Base-by-base conservation (phyloP, 2,329 filamentous ascomycete species). In the Verticillium tricorpus region DNA sequence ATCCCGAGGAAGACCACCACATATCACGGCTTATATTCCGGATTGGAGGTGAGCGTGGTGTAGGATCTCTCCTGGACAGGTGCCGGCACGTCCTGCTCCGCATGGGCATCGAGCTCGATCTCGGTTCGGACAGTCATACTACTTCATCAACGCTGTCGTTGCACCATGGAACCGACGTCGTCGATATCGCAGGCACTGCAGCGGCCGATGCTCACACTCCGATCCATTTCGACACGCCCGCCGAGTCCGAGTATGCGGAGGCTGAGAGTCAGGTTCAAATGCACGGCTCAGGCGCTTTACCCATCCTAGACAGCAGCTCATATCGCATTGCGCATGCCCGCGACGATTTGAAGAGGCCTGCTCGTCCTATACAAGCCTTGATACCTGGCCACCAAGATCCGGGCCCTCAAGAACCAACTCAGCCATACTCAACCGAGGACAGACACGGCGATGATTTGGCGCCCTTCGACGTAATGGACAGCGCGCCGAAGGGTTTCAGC, bases 11-110 rank as follows among this genome's bases (percentile, higher is more conserved):
- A 67, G 91, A 93, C 69, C 87, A 88, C 68, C 86, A 90, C 67
- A 89, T 93, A 69, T 87, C 92, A 66, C 86, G 89, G 65, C 88
- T 96, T 69, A 77, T 97, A 61, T 91, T 95, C 72, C 89, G 89
- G 69, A 86, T 97, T 71, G 90, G 91, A 59, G 87, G 87, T 63
- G 82, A 86, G 69, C 81, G 82, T 62, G 83, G 84, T 56, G 75
- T 82, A 56, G 77, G 76, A 37, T 82, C 82, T 5, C 79, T 96
- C 32, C 81, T 86, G 65, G 85, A 89, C 62, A 90, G 89, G 67
- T 93, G 95, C 69, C 84, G 87, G 72, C 79, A 83, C 62, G 81
- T 92, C 63, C 80, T 96, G 66, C 79, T 77, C 17, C 82, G 85
- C 58, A 87, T 92, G 82, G 88, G 88, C 25, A 92, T 94, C 65